Evolutionary conservation across 2,329 filamentous ascomycete genomes (phyloP).

Genomic region (Atkinsonella texensis): DNA sequence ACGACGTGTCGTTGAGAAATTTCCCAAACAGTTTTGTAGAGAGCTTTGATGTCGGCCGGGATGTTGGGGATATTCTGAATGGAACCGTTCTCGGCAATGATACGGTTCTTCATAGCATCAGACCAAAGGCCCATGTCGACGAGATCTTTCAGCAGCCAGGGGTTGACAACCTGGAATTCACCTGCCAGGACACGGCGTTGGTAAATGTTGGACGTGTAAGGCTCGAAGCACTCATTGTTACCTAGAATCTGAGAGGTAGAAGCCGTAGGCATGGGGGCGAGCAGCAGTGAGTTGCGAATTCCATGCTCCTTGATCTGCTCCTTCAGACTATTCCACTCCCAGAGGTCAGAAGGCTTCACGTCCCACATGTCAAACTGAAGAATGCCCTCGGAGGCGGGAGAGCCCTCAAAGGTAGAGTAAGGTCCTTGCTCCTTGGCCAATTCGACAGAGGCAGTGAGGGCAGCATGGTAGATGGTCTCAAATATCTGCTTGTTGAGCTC

Average conservation of each 20-base stretch:
- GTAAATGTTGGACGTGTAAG: conserved; percentile 99
- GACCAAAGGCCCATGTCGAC: conserved; percentile 98
- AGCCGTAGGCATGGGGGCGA: conserved; percentile 96
- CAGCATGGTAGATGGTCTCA: conserved; percentile 97
- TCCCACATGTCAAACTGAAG: conserved; percentile 99
- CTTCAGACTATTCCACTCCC: conserved; percentile 90
- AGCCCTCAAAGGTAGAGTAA: conserved; percentile 86
- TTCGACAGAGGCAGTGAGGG: conserved; percentile 78
- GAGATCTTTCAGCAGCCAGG: conserved; percentile 94
- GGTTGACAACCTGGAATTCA: conserved; percentile 99
- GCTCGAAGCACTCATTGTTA: conserved; percentile 99
- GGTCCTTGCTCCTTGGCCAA: conserved; percentile 72
- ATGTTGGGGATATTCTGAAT: conserved; percentile 97
- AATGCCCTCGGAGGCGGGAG: conserved; percentile 85
- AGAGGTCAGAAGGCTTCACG: conserved; percentile 82
- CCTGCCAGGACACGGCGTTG: conserved; percentile 94
- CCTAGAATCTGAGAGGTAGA: conserved; percentile 96
- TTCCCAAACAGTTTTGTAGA: conserved; percentile 99
- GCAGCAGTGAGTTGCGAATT: conserved; percentile 86
- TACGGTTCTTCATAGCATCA: conserved; percentile 99
- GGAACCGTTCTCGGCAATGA: conserved; percentile 92
- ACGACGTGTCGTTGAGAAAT: conserved; percentile 92
- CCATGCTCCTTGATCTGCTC: conserved; percentile 85
- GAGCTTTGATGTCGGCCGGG: conserved; percentile 83
- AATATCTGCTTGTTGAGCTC: conserved; percentile 97